Evolutionary conservation across 257 asterid genomes (phyloP), one percentile per base, ranked within the genome.

Genomic region (Rehmannia glutinosa): DNA sequence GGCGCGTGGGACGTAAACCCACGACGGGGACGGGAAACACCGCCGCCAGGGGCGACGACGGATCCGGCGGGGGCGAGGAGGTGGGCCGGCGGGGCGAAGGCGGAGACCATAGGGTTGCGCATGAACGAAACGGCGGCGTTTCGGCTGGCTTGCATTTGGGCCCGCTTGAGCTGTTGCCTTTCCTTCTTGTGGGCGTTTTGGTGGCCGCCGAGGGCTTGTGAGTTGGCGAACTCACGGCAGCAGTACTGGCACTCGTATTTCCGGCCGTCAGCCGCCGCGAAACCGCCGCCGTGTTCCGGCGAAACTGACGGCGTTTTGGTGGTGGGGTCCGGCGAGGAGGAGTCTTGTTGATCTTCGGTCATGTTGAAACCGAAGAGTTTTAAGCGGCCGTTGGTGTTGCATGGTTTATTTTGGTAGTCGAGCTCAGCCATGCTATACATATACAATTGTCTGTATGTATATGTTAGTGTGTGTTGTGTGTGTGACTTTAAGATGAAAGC

Each of bases 121-220:
- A 92, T 86, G 84, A 85, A 92, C 0, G 97, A 87, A 7, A 78
- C 92, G 75, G 96, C 96, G 50, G 98, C 95, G 91, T 86, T 87
- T 8, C 98, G 75, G 17, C 78, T 85, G 47, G 97, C 96, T 42
- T 86, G 97, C 78, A 87, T 75, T 77, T 92, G 97, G 1, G 98
- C 98, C 1, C 97, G 93, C 68, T 92, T 92, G 30, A 87, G 75
- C 67, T 89, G 98, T 45, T 92, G 98, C 49, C 97, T 60, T n/a
- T 92, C 98, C 63, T 92, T 92, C 68, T 92, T 92, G 75, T 92
- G 97, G 9, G 98, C 98, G 84, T 92, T 92, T 10, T 92, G 98
- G 11, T 92, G 98, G 17, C 98, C 98, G 17, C 98, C 98, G 17
- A 92, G 75, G 0, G 98, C 98, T 63, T 92, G 98, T 1, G 98